Evolutionary conservation across 2,329 filamentous ascomycete genomes (phyloP), one percentile per base, ranked within the genome.

Genomic region (Penicillium sp.): DNA sequence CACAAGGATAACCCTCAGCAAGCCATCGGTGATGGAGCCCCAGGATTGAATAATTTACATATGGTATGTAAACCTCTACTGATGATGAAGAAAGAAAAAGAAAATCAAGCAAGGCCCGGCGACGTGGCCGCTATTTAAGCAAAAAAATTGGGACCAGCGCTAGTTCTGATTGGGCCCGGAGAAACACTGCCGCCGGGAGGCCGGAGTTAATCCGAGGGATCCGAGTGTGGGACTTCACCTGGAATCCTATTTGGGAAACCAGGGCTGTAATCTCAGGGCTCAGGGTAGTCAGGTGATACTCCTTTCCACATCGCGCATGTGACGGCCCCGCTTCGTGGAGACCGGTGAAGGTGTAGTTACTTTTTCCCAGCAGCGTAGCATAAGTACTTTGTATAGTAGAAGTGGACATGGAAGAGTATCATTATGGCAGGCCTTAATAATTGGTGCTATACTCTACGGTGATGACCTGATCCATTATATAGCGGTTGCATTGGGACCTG

Each of bases 11-110:
- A 68, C 61, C 67, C 71, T 74, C 67, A 73, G 71, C 66, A 64
- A 68, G 68, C 71, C 68, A 65, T 65, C 54, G 55, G 53, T 65
- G 57, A 65, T 65, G 68, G 68, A 71, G 68, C 70, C 69, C 62
- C 67, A 61, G 38, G 25, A 27, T 36, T 60, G 67, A 57, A 53
- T 58, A 62, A 64, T 69, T 70, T 71, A 70, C 67, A 70, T 67
- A 67, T 65, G 60, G 62, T 68, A 67, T 65, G 68, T 71, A 73
- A 71, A 72, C 69, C 69, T 63, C 69, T 73, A 73, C 70, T 73
- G 70, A 72, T 73, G 69, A 70, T 72, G 60, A 54, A 59, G 60
- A 65, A 64, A 64, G 64, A 58, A 52, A 63, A 63, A 65, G 59
- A 53, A 61, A 54, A 57, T n/a, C 47, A 39, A 46, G 31, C 31